Evolutionary conservation across 305 asterid genomes (phyloP).

Genomic region (Plantago coronopus): DNA sequence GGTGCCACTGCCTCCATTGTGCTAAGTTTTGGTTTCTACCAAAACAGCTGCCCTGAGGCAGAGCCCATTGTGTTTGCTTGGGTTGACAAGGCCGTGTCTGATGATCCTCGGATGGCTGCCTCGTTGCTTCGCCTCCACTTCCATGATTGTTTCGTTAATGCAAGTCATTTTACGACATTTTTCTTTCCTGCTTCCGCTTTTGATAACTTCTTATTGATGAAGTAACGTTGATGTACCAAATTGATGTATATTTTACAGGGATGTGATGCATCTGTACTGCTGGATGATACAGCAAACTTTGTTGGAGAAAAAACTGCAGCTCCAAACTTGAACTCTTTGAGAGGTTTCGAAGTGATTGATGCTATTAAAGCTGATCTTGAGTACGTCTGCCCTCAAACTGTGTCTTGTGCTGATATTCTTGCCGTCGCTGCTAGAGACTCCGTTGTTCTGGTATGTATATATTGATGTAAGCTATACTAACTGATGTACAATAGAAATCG

Average conservation of each 20-base stretch:
- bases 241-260: slow-evolving; percentile 40
- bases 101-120: slow-evolving; percentile 84
- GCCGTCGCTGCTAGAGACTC: slow-evolving; percentile 88
- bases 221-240: background rate
- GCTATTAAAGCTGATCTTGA: slow-evolving; percentile 73
- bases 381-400: slow-evolving; percentile 58
- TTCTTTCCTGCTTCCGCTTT: background rate
- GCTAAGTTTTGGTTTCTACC: slow-evolving; percentile 58
- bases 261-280: slow-evolving; percentile 81
- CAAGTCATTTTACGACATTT: slow-evolving; percentile 24
- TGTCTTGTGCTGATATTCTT: slow-evolving; percentile 90
- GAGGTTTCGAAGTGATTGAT: slow-evolving; percentile 83
- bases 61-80: slow-evolving; percentile 70
- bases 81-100: slow-evolving; percentile 62
- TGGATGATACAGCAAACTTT: slow-evolving; percentile 53
- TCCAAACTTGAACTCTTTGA: slow-evolving; percentile 66
- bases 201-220: background rate
- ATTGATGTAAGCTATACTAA: too few relatives aligned
- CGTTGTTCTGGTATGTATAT: slow-evolving; percentile 50
- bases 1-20: slow-evolving; percentile 27
- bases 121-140: slow-evolving; percentile 83
- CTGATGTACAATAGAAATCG: too few relatives aligned
- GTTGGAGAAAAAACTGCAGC: slow-evolving; percentile 72
- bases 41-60: slow-evolving; percentile 59
- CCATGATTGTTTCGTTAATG: slow-evolving; percentile 81